Conservation (phyloP, 345 rosid genomes). For the Eutrema heterophyllum region DNA sequence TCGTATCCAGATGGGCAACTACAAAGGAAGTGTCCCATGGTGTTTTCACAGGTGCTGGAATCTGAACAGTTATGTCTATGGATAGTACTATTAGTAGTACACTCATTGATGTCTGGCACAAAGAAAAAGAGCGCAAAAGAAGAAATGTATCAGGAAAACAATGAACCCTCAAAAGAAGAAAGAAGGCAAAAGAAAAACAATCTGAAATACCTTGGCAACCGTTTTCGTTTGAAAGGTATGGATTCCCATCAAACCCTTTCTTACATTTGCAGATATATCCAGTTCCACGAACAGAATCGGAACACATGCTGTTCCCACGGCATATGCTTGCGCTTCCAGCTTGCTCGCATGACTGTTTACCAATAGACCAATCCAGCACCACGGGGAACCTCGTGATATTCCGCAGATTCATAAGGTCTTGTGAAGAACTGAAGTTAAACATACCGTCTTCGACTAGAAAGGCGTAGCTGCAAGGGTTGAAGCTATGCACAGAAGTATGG, state of each 20-base stretch:
- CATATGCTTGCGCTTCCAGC: neutral
- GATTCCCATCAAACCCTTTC: slow-evolving; percentile 33
- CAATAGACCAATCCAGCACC: slow-evolving; percentile 38
- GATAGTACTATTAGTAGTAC: neutral
- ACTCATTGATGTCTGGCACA: neutral
- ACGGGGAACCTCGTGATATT: neutral
- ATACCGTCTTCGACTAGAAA: slow-evolving; percentile 16
- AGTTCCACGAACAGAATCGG: neutral
- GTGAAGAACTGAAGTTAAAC: neutral
- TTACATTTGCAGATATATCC: slow-evolving; percentile 36
- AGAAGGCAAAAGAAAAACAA: neutral
- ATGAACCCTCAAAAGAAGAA: neutral
- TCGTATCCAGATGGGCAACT: slow-evolving; percentile 8
- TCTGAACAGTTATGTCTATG: neutral
- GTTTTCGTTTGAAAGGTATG: slow-evolving; percentile 7
- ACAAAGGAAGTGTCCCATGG: slow-evolving; percentile 29
- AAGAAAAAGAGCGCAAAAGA: neutral
- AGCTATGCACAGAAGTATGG: neutral
- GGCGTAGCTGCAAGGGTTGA: slow-evolving; percentile 17
- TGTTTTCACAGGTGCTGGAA: neutral
- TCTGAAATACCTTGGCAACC: slow-evolving; percentile 28
- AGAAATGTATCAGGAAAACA: neutral
- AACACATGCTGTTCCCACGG: slow-evolving; percentile 6
- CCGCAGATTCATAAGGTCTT: slow-evolving; percentile 17
- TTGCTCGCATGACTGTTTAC: slow-evolving; percentile 19